Base-by-base conservation (phyloP, 306 rosid genomes). In the Lupinus albus region DNA sequence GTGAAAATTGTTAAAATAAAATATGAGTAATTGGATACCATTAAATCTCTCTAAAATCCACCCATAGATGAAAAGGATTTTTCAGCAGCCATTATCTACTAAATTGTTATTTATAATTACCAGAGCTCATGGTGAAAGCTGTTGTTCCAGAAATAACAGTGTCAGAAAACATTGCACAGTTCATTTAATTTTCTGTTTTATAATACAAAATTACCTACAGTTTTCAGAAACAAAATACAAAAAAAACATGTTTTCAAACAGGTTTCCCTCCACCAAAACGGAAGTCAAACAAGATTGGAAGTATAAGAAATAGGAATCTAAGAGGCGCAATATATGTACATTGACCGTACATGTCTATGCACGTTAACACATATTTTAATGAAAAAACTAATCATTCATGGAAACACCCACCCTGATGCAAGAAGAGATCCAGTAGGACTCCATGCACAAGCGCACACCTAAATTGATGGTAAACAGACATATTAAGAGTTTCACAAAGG, bases 391-490 rank as follows among this genome's bases (percentile, higher is more conserved):
- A 61, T 60, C 17, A 70, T 64, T 67, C 69, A 58, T 38, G 20
- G 55, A 73, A 61, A 68, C 41, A 70, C 88, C 42, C 60, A 93
- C 99, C 99, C 99, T 3, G 99, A 89, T 52, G 97, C 99, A 73
- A 93, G 91, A 74, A 93, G 90, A 64, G 96, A 90, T 55, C 96
- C 94, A 33, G 90, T 65, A 68, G 99, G 99, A 79, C 92, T 88
- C 97, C 97, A 93, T 49, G 99, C 96, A 79, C 99, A 89, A 78
- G 97, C 89, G 79, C 94, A 93, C 38, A 93, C 99, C 99, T 93
- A 79, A 72, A 82, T 12, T 60, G 64, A 77, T 63, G 50, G 67
- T 54, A 82, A 68, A 50, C 25, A 78, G 5, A 68, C n/a, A 45
- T 42, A 74, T 66, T 38, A 81, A 32, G 39, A 36, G 49, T 38